Base-by-base conservation (phyloP, 768 basidiomycete species). In the Gautieria morchelliformis region DNA sequence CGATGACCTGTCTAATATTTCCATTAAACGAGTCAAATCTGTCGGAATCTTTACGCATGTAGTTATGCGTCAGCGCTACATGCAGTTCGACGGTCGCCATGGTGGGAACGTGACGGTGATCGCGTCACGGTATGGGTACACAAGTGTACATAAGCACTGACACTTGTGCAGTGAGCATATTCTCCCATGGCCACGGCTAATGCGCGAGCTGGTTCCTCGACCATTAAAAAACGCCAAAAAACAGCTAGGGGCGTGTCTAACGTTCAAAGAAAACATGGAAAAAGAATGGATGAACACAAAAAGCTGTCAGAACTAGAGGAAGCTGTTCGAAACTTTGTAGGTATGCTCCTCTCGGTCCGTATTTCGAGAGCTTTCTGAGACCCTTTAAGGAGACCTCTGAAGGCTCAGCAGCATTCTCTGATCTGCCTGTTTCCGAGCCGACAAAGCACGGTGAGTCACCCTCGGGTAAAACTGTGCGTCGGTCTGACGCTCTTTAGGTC, bases 341-440 rank as follows among this genome's bases (percentile, higher is more conserved):
- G 70, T 67, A 40, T 49, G 41, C n/a, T 49, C 41, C 27, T 40
- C 20, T 52, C 35, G 11, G 19, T 35, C 17, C 19, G 6, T 15
- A 4, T 46, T 27, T 27, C 49, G n/a, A 15, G 11, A 20, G 19
- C 15, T 33, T 37, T 7, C 32, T 24, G 4, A 37, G 22, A 3
- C 37, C 24, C 20, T 2, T 30, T n/a, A n/a, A 89, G 87, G 75
- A 75, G 44, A 68, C 80, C 3, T 69, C 78, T 6, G 70, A 72
- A 3, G 78, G 74, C 35, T 66, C 86, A 22, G 77, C 75, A 56
- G 69, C 76, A 3, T 93, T 93, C 68, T 64, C 78, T 20, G 83
- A 89, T 63, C 76, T 93, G 19, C 92, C 91, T 6, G 80, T 95
- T 44, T 93, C 89, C 0, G 76, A 82, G 12, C 68, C 74, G 15